Conservation (phyloP, 345 rosid genomes). For the Lagerstroemia speciosa region DNA sequence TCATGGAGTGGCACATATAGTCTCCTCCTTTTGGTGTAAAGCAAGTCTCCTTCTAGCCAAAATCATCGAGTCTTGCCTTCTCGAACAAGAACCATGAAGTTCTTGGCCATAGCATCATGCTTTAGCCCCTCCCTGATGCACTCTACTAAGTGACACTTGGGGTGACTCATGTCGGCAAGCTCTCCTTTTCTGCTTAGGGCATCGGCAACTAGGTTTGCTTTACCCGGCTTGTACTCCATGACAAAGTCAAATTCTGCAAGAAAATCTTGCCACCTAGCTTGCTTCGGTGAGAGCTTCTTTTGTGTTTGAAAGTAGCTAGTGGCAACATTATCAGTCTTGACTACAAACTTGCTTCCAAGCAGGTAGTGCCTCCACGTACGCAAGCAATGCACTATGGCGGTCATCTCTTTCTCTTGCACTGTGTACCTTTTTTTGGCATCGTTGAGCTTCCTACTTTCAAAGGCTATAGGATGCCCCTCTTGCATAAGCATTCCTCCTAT, state of each 20-base stretch:
- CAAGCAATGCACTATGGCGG: too few species aligned
- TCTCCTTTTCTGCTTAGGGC: neutral
- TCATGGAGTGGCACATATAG: neutral
- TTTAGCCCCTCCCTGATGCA: neutral
- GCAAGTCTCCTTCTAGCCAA: neutral
- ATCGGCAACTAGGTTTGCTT: neutral
- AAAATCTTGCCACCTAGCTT: neutral
- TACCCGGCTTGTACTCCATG: neutral
- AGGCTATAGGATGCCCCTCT: neutral
- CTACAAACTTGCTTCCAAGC: too few species aligned
- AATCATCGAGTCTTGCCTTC: neutral
- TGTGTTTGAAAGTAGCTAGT: too few species aligned
- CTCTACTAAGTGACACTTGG: rapidly evolving
- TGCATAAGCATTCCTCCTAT: neutral
- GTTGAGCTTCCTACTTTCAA: neutral
- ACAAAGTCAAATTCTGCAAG: neutral
- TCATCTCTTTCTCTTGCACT: neutral
- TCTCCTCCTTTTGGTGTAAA: neutral
- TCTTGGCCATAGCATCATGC: neutral
- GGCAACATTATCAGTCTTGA: too few species aligned
- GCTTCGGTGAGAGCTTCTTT: too few species aligned
- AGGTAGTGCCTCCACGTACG: too few species aligned
- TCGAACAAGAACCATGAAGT: rapidly evolving
- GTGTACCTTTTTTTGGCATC: neutral
- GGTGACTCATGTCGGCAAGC: neutral